A percentile compares a stretch with the other conserved stretches of the same genome.
These are phyloP conservation scores for Nitzschia sp. DNA, from an alignment of 108 stramenopile genomes.

Conservation along the genomic window DNA sequence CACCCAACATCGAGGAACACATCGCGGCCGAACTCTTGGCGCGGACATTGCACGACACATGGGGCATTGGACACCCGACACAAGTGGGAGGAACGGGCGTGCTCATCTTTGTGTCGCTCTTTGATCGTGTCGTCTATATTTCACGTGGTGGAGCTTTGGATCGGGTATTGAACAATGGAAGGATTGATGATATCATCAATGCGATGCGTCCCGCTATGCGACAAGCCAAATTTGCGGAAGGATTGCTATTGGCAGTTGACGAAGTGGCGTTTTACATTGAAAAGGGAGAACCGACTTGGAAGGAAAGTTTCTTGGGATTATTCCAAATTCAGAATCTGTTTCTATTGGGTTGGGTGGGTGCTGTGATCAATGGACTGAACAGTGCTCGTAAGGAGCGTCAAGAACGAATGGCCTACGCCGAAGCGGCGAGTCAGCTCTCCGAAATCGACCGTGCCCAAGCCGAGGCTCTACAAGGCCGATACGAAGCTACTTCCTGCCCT, in stretches of 20 bases:
- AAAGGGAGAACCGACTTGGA: constrained; percentile 39
- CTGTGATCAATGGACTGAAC: constrained; percentile 8
- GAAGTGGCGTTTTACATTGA: constrained; percentile 27
- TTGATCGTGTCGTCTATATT: constrained; percentile 57
- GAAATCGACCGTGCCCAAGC: constrained; percentile 57
- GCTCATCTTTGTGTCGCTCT: constrained; percentile 48
- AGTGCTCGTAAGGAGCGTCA: neutral
- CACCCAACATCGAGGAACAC: constrained; percentile 7
- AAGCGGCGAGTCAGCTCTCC: constrained; percentile 39
- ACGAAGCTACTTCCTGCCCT: constrained; percentile 54
- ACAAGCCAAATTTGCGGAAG: constrained; percentile 36
- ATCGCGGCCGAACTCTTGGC: constrained; percentile 20
- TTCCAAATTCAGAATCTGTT: neutral
- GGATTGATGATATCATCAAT: constrained; percentile 41
- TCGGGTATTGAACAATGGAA: constrained; percentile 29
- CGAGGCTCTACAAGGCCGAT: constrained; percentile 52
- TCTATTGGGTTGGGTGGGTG: constrained; percentile 16
- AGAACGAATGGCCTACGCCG: constrained; percentile 39
- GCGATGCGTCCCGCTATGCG: constrained; percentile 42
- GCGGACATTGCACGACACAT: constrained; percentile 39
- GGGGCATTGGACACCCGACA: constrained; percentile 53
- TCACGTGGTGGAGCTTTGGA: constrained; percentile 49
- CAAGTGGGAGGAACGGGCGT: constrained; percentile 56
- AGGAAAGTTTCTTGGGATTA: constrained; percentile 18
- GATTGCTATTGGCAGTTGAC: constrained; percentile 31